Evolutionary conservation across 2,329 filamentous ascomycete genomes (phyloP), one percentile per base, ranked within the genome.

Genomic region (Paecilomyces variotii): DNA sequence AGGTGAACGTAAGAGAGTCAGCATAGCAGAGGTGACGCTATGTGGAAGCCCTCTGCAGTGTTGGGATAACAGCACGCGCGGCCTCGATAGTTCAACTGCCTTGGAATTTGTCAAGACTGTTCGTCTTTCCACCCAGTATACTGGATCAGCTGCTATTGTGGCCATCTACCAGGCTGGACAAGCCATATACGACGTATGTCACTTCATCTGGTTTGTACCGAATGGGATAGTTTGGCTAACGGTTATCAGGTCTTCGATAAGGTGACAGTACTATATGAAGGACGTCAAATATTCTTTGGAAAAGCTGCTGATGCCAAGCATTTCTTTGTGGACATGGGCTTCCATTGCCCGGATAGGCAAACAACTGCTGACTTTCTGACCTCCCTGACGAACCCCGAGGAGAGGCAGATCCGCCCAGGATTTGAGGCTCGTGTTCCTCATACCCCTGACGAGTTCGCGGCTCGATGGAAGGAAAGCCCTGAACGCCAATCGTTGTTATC

Each of bases 241-340:
- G 7, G 19, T n/a, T 14, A 45, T 24, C 12, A 45, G 39, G 7
- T 84, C 26, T 91, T 91, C 63, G 88, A 91, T 71, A 91, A 90
- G 70, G 84, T 84, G 0, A 80, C 84, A 0, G 86, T 92, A 0
- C 76, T 91, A 0, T 90, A 91, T 67, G 87, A 91, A 65, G 89
- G 89, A 1, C 81, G 87, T 1, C 84, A 91, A 68, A 91, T 93
- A 66, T 93, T 86, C 76, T 92, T 88, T 63, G 90, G 89, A 0
- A 82, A 81, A 0, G 83, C 85, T 0, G 69, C 68, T 4, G 74
- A 80, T 2, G 89, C 88, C 0, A 86, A 82, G 65, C 70, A 69
- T 0, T 91, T 85, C 73, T 91, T 92, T 63, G 83, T 87, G 65
- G 75, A 79, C 10, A 83, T 88, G 73, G 89, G 89, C 32, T 92